Evolutionary conservation across 495 filamentous ascomycete genomes (phyloP).

Genomic region (Lophium mytilinum): DNA sequence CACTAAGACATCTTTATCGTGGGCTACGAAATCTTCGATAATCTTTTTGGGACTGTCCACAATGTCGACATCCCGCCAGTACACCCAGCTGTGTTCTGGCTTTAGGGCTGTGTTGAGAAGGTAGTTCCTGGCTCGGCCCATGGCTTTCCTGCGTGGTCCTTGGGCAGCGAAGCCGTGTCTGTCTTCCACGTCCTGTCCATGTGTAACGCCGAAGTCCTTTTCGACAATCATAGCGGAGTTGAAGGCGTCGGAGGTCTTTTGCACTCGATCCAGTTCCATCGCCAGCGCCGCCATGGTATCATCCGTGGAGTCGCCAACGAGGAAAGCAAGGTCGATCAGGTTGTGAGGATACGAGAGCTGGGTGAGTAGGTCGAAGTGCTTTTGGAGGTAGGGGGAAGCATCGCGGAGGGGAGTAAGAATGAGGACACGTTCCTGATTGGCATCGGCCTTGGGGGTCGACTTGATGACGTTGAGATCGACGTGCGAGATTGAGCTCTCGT

Average conservation of each 20-base stretch:
- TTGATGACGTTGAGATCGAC: conserved; percentile 80
- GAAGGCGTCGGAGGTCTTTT: conserved; percentile 69
- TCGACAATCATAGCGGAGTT: conserved; percentile 72
- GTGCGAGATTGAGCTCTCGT: conserved; percentile 65
- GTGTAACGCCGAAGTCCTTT: conserved; percentile 71
- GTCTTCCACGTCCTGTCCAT: conserved; percentile 68
- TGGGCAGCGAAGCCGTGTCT: conserved; percentile 83
- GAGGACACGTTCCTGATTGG: conserved; percentile 82
- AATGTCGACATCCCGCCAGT: conserved; percentile 98
- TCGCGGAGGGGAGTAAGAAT: conserved; percentile 92
- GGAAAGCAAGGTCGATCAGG: conserved; percentile 89
- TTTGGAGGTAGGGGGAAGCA: conserved; percentile 66
- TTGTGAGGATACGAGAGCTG: conserved; percentile 91
- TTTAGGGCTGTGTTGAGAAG: conserved; percentile 77
- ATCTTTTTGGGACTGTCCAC: conserved; percentile 79
- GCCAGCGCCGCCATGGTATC: conserved; percentile 77
- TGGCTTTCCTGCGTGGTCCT: conserved; percentile 80
- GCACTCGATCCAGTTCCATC: conserved; percentile 78
- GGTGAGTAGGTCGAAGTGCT: conserved; percentile 89
- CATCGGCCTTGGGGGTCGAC: conserved; percentile 67
- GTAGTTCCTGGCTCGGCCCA: conserved; percentile 88
- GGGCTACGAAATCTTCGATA: conserved; percentile 89
- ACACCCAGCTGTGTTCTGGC: conserved; percentile 95
- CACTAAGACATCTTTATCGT: conserved; percentile 86
- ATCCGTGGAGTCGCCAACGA: conserved; percentile 84